These are phyloP conservation scores for Atalantia buxifolia DNA, from an alignment of 345 rosid genomes.

Conservation along the genomic window DNA sequence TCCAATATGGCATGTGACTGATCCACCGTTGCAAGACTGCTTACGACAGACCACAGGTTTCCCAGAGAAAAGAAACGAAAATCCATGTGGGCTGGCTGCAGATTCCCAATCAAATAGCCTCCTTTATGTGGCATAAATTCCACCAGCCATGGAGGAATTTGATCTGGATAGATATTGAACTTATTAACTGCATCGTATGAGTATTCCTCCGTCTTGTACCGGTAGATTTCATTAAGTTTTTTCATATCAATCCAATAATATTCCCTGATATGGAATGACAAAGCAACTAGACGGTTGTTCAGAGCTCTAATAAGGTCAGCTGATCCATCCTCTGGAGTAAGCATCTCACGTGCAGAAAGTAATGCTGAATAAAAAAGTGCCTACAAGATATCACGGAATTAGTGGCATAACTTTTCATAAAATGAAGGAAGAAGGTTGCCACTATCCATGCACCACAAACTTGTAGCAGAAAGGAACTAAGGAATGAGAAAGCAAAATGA, in stretches of 20 bases:
- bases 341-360: conserved; percentile 86
- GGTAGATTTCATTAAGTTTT: conserved; percentile 76
- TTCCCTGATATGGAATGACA: conserved; percentile 87
- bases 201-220: conserved; percentile 84
- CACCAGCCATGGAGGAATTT: conserved; percentile 85
- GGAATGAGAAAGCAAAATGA: neutral
- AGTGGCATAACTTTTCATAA: neutral
- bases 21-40: conserved; percentile 65
- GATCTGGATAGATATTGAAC: conserved; percentile 93
- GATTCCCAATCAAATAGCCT: conserved; percentile 81
- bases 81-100: conserved; percentile 97
- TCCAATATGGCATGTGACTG: conserved; percentile 92
- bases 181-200: conserved; percentile 88
- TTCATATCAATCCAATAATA: conserved; percentile 86
- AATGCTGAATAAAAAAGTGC: conserved; percentile 86
- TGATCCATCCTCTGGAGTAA: conserved; percentile 76
- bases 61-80: conserved; percentile 92
- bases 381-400: conserved; percentile 26
- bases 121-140: conserved; percentile 79
- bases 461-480: neutral
- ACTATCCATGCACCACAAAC: neutral
- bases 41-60: conserved; percentile 74
- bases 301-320: conserved; percentile 77
- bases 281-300: conserved; percentile 75
- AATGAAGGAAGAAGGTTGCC: neutral